Conservation (phyloP, 306 rosid genomes). For the Medicago lupulina region DNA sequence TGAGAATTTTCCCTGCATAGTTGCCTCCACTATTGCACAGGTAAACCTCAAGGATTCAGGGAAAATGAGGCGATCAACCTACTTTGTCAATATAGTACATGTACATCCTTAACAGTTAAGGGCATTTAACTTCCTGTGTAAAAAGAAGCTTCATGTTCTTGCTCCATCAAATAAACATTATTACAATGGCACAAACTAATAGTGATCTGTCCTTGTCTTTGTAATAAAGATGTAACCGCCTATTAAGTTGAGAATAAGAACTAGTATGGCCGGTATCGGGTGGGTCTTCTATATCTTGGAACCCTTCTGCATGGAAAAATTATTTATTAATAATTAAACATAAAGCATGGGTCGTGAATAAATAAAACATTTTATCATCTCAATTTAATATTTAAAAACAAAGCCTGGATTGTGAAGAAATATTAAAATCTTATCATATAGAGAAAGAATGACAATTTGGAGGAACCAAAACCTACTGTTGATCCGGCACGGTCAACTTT, state of each 20-base stretch:
- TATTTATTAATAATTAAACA: slow-evolving; percentile 18
- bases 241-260: slow-evolving; percentile 43
- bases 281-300: slow-evolving; percentile 94
- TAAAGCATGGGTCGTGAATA: neutral
- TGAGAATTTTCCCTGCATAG: slow-evolving; percentile 24
- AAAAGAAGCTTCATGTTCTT: slow-evolving; percentile 42
- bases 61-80: slow-evolving; percentile 36
- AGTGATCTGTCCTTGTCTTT: slow-evolving; percentile 37
- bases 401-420: slow-evolving; percentile 1
- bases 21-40: slow-evolving; percentile 33
- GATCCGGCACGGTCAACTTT: neutral
- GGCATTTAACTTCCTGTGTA: slow-evolving; percentile 38
- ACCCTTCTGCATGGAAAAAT: slow-evolving; percentile 72
- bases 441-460: slow-evolving; percentile 21
- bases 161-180: slow-evolving; percentile 42
- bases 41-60: slow-evolving; percentile 16
- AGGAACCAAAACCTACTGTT: neutral
- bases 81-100: slow-evolving; percentile 43
- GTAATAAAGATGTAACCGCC: slow-evolving; percentile 43
- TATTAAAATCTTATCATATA: slow-evolving; percentile 4
- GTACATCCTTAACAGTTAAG: slow-evolving; percentile 23
- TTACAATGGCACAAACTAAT: slow-evolving; percentile 47
- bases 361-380: slow-evolving; percentile 8
- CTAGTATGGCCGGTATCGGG: slow-evolving; percentile 88
- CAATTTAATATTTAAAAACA: slow-evolving; percentile 1